Conservation (phyloP, 805 yeast genomes). For the Scheffersomyces ergatensis region DNA sequence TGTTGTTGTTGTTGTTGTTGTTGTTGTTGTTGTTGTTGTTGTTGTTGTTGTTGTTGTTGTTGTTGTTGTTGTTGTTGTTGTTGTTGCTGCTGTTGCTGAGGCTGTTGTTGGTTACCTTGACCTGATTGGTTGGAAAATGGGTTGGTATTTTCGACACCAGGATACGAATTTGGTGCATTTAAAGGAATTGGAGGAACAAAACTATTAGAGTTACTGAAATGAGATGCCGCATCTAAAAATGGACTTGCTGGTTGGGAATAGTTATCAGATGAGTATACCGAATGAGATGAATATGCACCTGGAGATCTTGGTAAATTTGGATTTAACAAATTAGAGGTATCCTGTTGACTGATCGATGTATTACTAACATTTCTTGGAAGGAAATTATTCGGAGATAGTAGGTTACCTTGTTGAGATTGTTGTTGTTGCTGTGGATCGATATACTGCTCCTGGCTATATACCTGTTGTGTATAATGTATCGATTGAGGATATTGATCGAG, state of each 20-base stretch:
- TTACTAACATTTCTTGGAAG: constrained; percentile 32
- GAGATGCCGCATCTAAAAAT: constrained; percentile 34
- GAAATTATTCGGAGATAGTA: background rate
- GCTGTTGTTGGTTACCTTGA: background rate
- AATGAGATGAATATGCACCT: constrained; percentile 14
- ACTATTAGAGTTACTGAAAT: constrained; percentile 15
- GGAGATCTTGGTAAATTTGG: constrained; percentile 16
- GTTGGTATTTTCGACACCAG: constrained; percentile 8
- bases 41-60: constrained; percentile 2
- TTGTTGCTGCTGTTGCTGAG: constrained; percentile 1
- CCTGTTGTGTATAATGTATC: background rate
- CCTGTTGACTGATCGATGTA: constrained; percentile 14
- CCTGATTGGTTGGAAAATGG: no score
- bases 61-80: constrained; percentile 1
- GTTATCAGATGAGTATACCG: constrained; percentile 30
- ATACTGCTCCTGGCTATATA: background rate
- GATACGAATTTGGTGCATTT: constrained; percentile 4
- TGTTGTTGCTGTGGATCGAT: background rate
- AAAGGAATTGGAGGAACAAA: constrained; percentile 2
- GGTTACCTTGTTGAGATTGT: background rate
- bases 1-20: background rate
- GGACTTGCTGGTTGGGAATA: constrained; percentile 38
- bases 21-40: background rate
- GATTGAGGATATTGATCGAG: no score
- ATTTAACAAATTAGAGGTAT: constrained; percentile 8